Evolutionary conservation across 225 moss, liverwort and hornwort species (phyloP).

Genomic region (Lunularia cruciata): DNA sequence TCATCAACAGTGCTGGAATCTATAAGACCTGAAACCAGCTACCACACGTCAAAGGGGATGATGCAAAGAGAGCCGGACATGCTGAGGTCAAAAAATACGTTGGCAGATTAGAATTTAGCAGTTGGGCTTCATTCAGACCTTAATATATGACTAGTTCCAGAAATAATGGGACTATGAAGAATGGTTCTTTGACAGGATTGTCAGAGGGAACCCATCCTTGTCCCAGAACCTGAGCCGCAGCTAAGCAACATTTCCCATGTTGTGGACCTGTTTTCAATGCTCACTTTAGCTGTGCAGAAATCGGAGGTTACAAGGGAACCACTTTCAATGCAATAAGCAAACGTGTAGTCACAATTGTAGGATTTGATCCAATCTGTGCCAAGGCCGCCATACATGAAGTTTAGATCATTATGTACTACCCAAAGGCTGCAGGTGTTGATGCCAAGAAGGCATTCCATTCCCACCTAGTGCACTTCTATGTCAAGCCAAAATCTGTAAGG

Average conservation of each 20-base stretch:
- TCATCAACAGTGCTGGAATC: constrained; percentile 91
- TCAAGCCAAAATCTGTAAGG: constrained; percentile 91
- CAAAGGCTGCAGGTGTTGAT: constrained; percentile 87
- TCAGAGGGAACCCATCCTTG: constrained; percentile 75
- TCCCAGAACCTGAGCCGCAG: constrained; percentile 84
- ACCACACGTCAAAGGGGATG: constrained; percentile 91
- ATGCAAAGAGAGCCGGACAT: constrained; percentile 85
- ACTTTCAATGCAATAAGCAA: constrained; percentile 89
- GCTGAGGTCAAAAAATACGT: constrained; percentile 81
- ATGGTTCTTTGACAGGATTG: constrained; percentile 99
- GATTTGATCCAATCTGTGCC: constrained; percentile 69
- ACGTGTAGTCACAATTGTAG: constrained; percentile 74
- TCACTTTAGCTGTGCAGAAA: constrained; percentile 84
- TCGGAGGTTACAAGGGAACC: constrained; percentile 73
- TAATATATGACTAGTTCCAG: constrained; percentile 97
- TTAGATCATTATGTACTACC: constrained; percentile 76
- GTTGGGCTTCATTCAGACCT: constrained; percentile 98
- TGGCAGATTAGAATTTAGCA: constrained; percentile 66
- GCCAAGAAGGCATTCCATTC: constrained; percentile 93
- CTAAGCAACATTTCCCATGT: constrained; percentile 92
- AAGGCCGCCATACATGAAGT: constrained; percentile 82
- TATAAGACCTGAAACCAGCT: constrained; percentile 76
- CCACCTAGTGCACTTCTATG: constrained; percentile 94
- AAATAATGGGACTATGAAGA: constrained; percentile 98
- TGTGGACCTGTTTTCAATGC: constrained; percentile 80